phyloP scores from a whole-genome alignment of 2,329 filamentous ascomycete species.

The Ophiostoma ulmi region DNA sequence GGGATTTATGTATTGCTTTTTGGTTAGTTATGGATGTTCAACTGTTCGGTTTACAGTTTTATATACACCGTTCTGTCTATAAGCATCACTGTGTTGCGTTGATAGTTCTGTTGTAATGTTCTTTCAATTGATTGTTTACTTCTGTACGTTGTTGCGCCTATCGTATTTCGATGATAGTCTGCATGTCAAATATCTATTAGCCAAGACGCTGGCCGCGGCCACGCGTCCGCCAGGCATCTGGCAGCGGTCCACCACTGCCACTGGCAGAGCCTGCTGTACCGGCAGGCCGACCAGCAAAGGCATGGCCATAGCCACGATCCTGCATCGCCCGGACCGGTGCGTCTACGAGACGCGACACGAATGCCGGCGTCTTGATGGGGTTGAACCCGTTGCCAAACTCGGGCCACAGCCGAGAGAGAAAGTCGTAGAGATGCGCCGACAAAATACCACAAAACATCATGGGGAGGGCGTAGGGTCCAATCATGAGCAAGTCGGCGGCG shows the following conservation, averaged over 20 bases:
- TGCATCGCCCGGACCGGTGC: slow-evolving; percentile 39
- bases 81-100: not conserved
- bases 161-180: not conserved
- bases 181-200: not conserved
- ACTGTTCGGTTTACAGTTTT: not conserved
- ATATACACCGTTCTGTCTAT: no score
- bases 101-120: not conserved
- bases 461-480: slow-evolving; percentile 52
- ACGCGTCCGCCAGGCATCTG: slow-evolving; percentile 59
- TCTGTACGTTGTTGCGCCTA: slow-evolving; percentile 30
- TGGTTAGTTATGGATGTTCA: not conserved
- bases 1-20: not conserved
- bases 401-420: slow-evolving; percentile 81
- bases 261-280: slow-evolving; percentile 40
- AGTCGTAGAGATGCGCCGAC: slow-evolving; percentile 86
- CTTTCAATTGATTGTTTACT: not conserved
- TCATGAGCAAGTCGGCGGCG: slow-evolving; percentile 63
- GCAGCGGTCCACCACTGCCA: slow-evolving; percentile 46
- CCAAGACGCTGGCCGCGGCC: slow-evolving; percentile 59
- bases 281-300: slow-evolving; percentile 35
- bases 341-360: slow-evolving; percentile 63
- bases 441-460: slow-evolving; percentile 71
- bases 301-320: slow-evolving; percentile 58
- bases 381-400: slow-evolving; percentile 80
- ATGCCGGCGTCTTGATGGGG: slow-evolving; percentile 65